Base-by-base conservation (phyloP, 2,329 filamentous ascomycete genomes). In the Aquanectria penicillioides region DNA sequence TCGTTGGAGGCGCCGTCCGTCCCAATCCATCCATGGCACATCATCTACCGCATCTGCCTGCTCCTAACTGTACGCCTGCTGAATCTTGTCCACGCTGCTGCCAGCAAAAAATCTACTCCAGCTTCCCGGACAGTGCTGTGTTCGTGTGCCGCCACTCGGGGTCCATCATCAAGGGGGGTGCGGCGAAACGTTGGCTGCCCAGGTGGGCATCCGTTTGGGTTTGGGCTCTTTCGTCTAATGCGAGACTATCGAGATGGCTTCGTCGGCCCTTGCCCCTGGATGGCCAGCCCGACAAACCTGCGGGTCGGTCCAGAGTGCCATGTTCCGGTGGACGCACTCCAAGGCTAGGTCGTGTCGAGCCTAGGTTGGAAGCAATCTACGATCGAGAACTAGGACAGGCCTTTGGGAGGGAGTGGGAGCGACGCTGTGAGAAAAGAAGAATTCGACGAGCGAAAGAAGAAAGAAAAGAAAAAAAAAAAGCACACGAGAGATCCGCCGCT, bases 161-260 rank as follows among this genome's bases (percentile, higher is more conserved):
- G n/a, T n/a, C n/a, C n/a, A n/a, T n/a, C n/a, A n/a, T n/a, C n/a
- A n/a, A n/a, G n/a, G n/a, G n/a, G n/a, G n/a, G n/a, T n/a, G n/a
- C n/a, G n/a, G n/a, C n/a, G n/a, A n/a, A n/a, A n/a, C n/a, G n/a
- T n/a, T n/a, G n/a, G n/a, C n/a, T n/a, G n/a, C n/a, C n/a, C n/a
- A n/a, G n/a, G n/a, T n/a, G n/a, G 31, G 41, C 41, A 40, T 52
- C 34, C 52, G 43, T 48, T 34, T 34, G 56, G 44, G 43, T 59
- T 61, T 61, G 48, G 62, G 41, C 60, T 55, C 33, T 62, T 34
- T 58, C 15, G 49, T 40, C 57, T 64, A 62, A 67, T 53, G 62
- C 62, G 54, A 62, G 51, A 68, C 67, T 68, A 70, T 69, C 67
- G 61, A 64, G 58, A 65, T 63, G 61, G 60, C 41, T 57, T 47